Conservation (phyloP, 2,329 filamentous ascomycete genomes). For the Neospermospora avenae region DNA sequence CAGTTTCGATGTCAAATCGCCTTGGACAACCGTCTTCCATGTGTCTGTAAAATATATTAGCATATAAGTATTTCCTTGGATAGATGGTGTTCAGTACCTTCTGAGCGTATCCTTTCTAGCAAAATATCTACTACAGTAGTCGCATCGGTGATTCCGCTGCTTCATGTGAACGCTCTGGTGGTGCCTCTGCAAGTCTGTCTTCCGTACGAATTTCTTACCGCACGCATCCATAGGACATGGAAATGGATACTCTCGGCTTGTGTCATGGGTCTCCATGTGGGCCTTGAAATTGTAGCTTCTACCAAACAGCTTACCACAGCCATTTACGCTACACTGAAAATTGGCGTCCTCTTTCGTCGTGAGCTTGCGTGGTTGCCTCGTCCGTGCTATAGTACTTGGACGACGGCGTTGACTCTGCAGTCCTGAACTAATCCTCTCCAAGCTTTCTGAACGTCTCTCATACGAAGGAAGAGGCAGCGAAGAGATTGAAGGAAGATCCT, state of each 20-base stretch:
- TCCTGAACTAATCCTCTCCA: slow-evolving; percentile 21
- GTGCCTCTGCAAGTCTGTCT: slow-evolving; percentile 69
- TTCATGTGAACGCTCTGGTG: slow-evolving; percentile 70
- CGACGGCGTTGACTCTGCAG: slow-evolving; percentile 20
- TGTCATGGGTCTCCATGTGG: slow-evolving; percentile 81
- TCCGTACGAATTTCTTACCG: slow-evolving; percentile 73
- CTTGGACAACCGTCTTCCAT: slow-evolving; percentile 74
- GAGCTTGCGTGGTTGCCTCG: slow-evolving; percentile 45
- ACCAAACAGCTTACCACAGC: slow-evolving; percentile 77
- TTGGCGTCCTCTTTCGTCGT: slow-evolving; percentile 68
- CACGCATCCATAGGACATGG: slow-evolving; percentile 64
- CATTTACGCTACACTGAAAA: slow-evolving; percentile 63
- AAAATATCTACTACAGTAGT: slow-evolving; percentile 68
- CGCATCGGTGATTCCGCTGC: slow-evolving; percentile 65
- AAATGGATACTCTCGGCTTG: slow-evolving; percentile 67
- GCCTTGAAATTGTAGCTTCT: slow-evolving; percentile 84
- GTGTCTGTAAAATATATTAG: slow-evolving; percentile 49
- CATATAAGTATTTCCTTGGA: neutral
- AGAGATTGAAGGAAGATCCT: slow-evolving; percentile 30
- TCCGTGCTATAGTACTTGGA: slow-evolving; percentile 29
- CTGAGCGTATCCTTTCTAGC: slow-evolving; percentile 79
- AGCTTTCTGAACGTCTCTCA: slow-evolving; percentile 29
- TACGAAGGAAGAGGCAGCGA: slow-evolving; percentile 29
- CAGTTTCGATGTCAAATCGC: slow-evolving; percentile 46
- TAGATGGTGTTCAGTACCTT: slow-evolving; percentile 49